These are phyloP conservation scores for Neurospora sp. DNA, from an alignment of 495 filamentous ascomycete species.

Conservation along the genomic window DNA sequence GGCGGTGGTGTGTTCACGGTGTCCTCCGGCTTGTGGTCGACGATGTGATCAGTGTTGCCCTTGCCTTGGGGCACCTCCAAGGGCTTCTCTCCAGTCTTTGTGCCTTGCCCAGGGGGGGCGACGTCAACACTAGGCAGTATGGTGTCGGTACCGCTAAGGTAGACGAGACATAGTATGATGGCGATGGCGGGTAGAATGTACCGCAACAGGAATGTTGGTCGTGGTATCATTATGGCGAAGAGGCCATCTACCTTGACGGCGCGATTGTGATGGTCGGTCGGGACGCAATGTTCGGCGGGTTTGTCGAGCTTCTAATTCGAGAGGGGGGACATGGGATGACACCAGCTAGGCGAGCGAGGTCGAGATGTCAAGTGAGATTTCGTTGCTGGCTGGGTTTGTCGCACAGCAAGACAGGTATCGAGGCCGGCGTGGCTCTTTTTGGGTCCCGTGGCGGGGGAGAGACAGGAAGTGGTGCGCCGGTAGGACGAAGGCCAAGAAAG, in stretches of 20 bases:
- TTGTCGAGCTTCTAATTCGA: neutral
- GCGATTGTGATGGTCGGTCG: neutral
- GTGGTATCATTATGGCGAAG: neutral
- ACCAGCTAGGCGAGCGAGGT: neutral
- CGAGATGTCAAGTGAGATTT: neutral
- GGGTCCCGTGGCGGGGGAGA: neutral
- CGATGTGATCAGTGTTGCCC: neutral
- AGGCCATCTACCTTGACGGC: neutral
- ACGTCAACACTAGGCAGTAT: neutral
- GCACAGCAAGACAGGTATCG: neutral
- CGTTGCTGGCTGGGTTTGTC: neutral
- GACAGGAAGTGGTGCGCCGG: neutral
- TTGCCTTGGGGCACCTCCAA: neutral
- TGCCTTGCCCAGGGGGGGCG: neutral
- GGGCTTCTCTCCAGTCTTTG: neutral
- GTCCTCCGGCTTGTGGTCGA: neutral
- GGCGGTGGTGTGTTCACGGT: neutral
- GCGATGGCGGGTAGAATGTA: neutral
- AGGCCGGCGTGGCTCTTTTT: neutral
- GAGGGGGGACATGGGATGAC: neutral
- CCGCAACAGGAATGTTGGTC: neutral
- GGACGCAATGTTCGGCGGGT: neutral
- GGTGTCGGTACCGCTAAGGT: neutral
- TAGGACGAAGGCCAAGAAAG: neutral
- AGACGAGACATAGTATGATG: neutral